phyloP scores from a whole-genome alignment of 257 asterid species.

The Fraxinus americana region DNA sequence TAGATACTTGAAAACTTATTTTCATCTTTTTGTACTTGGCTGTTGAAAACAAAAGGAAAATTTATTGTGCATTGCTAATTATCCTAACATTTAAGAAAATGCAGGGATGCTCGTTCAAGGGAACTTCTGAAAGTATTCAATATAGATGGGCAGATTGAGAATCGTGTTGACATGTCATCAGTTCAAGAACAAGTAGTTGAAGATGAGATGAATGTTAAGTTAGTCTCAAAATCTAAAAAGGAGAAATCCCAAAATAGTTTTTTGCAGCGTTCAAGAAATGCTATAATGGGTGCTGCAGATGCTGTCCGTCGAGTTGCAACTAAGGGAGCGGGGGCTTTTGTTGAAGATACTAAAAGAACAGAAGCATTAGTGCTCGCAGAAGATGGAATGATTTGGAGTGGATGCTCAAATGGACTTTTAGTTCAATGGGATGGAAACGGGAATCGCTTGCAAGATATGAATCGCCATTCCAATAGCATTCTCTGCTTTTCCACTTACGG shows the following conservation, averaged over 20 bases:
- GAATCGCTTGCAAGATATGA: slow-evolving; percentile 70
- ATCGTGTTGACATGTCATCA: slow-evolving; percentile 61
- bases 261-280: slow-evolving; percentile 87
- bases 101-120: slow-evolving; percentile 93
- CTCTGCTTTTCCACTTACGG: slow-evolving; percentile 73
- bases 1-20: too few relatives aligned
- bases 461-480: slow-evolving; percentile 75
- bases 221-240: slow-evolving; percentile 71
- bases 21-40: too few relatives aligned
- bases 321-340: slow-evolving; percentile 72
- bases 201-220: slow-evolving; percentile 71
- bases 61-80: too few relatives aligned
- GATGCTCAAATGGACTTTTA: slow-evolving; percentile 79
- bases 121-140: slow-evolving; percentile 82
- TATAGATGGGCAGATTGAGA: slow-evolving; percentile 85
- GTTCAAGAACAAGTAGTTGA: slow-evolving; percentile 69
- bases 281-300: slow-evolving; percentile 93
- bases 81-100: slow-evolving; percentile 19
- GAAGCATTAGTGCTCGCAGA: slow-evolving; percentile 75
- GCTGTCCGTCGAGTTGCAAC: slow-evolving; percentile 92
- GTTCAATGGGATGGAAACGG: slow-evolving; percentile 98
- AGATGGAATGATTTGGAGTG: slow-evolving; percentile 88
- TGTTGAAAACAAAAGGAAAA: too few relatives aligned
- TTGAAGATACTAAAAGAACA: slow-evolving; percentile 70
- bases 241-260: slow-evolving; percentile 81